A percentile compares a stretch with the other conserved stretches of the same genome.
phyloP scores from a whole-genome alignment of 2,329 filamentous ascomycete genomes.

The Colletotrichum horii region DNA sequence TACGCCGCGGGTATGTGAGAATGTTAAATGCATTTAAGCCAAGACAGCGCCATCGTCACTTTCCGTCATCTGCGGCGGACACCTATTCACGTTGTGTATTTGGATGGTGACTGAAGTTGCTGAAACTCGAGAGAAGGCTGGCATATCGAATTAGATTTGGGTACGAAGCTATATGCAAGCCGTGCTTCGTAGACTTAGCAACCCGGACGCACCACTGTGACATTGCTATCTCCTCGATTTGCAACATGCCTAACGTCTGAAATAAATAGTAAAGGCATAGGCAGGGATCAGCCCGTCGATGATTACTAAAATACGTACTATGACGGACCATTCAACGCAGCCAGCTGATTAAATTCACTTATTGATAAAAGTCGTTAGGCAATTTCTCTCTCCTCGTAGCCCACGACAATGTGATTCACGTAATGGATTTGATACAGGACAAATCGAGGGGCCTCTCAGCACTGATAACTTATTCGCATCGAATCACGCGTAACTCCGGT shows the following conservation, averaged over 20 bases:
- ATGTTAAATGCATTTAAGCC: too few species aligned
- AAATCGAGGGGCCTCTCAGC: background rate
- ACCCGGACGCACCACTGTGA: too few species aligned
- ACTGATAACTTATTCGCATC: background rate
- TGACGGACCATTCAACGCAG: background rate
- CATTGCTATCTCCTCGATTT: background rate
- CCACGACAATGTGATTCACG: background rate
- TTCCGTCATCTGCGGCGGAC: background rate
- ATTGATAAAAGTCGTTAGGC: too few species aligned
- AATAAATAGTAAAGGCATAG: background rate
- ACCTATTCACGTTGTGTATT: background rate
- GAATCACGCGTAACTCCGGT: rapidly evolving
- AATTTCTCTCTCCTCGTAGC: background rate
- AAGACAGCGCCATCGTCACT: background rate
- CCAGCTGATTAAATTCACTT: background rate
- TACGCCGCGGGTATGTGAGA: too few species aligned
- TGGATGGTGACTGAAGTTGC: background rate
- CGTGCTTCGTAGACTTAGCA: too few species aligned
- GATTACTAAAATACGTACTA: background rate
- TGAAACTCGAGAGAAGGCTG: background rate
- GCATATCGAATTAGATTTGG: background rate
- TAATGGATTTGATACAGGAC: background rate
- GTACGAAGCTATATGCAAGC: background rate
- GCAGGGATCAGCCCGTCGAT: background rate
- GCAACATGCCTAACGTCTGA: background rate